Conservation (phyloP, 257 asterid species). For the Gentiana dahurica region DNA sequence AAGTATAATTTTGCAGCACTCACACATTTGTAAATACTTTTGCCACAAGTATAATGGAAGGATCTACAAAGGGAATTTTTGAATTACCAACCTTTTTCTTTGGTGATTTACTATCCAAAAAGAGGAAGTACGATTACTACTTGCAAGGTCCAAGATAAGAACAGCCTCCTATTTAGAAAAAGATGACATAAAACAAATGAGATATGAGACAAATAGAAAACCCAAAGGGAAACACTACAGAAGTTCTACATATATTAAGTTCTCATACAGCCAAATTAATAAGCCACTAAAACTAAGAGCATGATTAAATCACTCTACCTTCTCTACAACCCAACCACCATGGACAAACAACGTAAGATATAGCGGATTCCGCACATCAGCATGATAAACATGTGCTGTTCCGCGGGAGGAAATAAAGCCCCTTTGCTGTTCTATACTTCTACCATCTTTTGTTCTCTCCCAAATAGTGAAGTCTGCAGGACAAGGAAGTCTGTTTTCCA, state of each 20-base stretch:
- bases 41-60: not conserved
- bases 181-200: constrained; percentile 5
- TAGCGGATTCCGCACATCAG: constrained; percentile 81
- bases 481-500: constrained; percentile 96
- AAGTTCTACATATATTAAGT: constrained; percentile 6
- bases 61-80: not conserved
- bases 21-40: not conserved
- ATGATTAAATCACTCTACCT: constrained; percentile 40
- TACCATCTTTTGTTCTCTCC: constrained; percentile 75
- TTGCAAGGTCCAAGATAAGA: constrained; percentile 72
- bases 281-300: constrained; percentile 6
- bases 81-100: constrained; percentile 52
- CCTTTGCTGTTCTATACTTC: constrained; percentile 60
- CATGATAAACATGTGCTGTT: constrained; percentile 70
- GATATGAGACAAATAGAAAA: not conserved
- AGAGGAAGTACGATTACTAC: constrained; percentile 69
- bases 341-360: constrained; percentile 52
- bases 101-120: constrained; percentile 89
- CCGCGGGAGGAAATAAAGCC: constrained; percentile 77
- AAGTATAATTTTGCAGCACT: too few relatives aligned
- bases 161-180: constrained; percentile 51
- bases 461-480: constrained; percentile 63
- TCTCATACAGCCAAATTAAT: constrained; percentile 3
- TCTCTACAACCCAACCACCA: constrained; percentile 96
- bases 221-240: too few relatives aligned